Conservation (phyloP, 768 basidiomycete genomes). For the Boletus rubescentipes region DNA sequence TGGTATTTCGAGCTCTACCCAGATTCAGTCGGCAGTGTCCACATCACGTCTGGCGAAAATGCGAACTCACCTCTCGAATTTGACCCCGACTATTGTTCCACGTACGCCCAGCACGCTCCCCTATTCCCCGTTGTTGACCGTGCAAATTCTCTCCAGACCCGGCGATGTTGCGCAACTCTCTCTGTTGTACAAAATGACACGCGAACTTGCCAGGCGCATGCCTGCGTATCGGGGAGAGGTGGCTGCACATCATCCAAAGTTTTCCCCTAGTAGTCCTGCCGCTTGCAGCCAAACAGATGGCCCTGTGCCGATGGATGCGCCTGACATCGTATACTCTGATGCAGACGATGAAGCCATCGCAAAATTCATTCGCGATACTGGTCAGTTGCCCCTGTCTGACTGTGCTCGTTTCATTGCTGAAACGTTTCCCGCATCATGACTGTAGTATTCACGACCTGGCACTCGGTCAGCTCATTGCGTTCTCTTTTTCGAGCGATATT, state of each 20-base stretch:
- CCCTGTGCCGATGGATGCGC: conserved; percentile 26
- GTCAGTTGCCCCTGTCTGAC: background rate
- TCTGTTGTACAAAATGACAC: conserved; percentile 51
- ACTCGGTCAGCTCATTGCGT: conserved; percentile 11
- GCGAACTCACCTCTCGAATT: conserved; percentile 43
- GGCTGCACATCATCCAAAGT: conserved; percentile 26
- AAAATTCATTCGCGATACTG: conserved; percentile 20
- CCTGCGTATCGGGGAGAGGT: conserved; percentile 26
- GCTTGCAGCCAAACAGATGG: conserved; percentile 13
- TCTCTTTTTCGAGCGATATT: background rate
- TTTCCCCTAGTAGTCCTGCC: conserved; percentile 30
- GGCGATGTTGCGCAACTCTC: conserved; percentile 6
- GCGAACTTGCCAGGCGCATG: conserved; percentile 59
- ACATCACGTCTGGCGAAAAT: conserved; percentile 44
- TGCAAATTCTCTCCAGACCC: background rate
- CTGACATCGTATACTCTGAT: conserved; percentile 34
- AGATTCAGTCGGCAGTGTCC: conserved; percentile 44
- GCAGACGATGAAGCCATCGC: conserved; percentile 37
- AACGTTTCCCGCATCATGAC: fast-evolving
- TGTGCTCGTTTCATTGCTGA: background rate
- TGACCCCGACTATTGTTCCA: conserved; percentile 42
- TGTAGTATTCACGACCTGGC: conserved; percentile 12
- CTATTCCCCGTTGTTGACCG: background rate
- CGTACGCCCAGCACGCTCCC: conserved; percentile 41
- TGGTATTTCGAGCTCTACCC: conserved; percentile 39